phyloP scores from a whole-genome alignment of 208 protist genomes.

The Leishmania mexicana region DNA sequence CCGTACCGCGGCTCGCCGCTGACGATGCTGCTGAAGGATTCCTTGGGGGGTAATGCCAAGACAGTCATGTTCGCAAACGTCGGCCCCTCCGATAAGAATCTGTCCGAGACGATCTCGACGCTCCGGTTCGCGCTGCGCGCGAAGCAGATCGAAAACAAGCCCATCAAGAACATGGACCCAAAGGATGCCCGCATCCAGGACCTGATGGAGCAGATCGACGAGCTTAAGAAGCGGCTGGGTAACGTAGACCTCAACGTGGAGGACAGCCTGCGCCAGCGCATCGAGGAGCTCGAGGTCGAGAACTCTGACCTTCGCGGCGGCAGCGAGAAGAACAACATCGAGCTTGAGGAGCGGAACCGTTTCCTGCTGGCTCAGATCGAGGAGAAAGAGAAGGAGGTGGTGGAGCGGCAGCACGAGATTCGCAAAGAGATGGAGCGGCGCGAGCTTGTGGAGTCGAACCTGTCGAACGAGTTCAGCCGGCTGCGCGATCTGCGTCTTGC shows the following conservation, averaged over 20 bases:
- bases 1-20: slow-evolving; percentile 91
- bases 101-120: slow-evolving; percentile 90
- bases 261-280: slow-evolving; percentile 85
- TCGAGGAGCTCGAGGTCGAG: slow-evolving; percentile 93
- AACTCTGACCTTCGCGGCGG: slow-evolving; percentile 79
- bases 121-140: slow-evolving; percentile 87
- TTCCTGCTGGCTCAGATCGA: slow-evolving; percentile 74
- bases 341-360: slow-evolving; percentile 82
- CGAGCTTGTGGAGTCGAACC: slow-evolving; percentile 70
- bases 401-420: slow-evolving; percentile 67
- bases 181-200: slow-evolving; percentile 91
- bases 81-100: slow-evolving; percentile 83
- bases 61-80: slow-evolving; percentile 95
- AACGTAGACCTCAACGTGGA: slow-evolving; percentile 92
- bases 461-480: slow-evolving; percentile 62
- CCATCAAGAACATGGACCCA: slow-evolving; percentile 93
- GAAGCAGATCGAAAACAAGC: slow-evolving; percentile 97
- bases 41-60: slow-evolving; percentile 89
- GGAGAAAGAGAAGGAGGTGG: slow-evolving; percentile 61
- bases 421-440: slow-evolving; percentile 57
- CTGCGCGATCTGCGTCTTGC: slow-evolving; percentile 69
- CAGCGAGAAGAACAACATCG: slow-evolving; percentile 78
- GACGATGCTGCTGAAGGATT: slow-evolving; percentile 94
- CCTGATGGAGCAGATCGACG: slow-evolving; percentile 88
- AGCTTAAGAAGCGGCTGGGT: slow-evolving; percentile 84